Conservation (phyloP, 352 stramenopile species). For the Globisporangium cederbergense region DNA sequence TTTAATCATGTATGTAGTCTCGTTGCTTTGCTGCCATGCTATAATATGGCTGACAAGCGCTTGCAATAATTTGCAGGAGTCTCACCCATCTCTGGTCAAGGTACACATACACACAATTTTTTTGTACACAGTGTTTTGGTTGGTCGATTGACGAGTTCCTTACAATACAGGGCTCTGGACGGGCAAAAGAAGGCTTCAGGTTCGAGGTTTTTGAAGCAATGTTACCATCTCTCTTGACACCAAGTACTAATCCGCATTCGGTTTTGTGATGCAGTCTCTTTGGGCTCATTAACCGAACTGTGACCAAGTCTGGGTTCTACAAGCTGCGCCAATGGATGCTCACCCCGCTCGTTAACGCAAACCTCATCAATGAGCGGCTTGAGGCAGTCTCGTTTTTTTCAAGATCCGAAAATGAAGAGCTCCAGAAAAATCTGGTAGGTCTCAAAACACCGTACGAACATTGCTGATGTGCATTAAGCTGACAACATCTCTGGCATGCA, state of each 20-base stretch:
- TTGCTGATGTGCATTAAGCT: neutral
- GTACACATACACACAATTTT: slow-evolving; percentile 19
- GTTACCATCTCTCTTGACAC: neutral
- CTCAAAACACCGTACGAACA: neutral
- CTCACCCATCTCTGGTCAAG: slow-evolving; percentile 76
- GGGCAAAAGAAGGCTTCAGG: slow-evolving; percentile 85
- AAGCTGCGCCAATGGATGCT: slow-evolving; percentile 82
- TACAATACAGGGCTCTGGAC: slow-evolving; percentile 42
- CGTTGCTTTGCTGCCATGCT: neutral
- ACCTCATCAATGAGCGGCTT: slow-evolving; percentile 51
- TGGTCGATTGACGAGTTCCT: slow-evolving; percentile 5
- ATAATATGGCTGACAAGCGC: neutral
- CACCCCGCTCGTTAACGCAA: slow-evolving; percentile 47
- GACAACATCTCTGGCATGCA: slow-evolving; percentile 21
- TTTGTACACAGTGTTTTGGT: neutral
- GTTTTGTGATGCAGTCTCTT: slow-evolving; percentile 45
- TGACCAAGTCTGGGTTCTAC: slow-evolving; percentile 59
- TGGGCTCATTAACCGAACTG: slow-evolving; percentile 72
- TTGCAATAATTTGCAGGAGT: slow-evolving; percentile 39
- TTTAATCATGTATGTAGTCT: slow-evolving; percentile 59
- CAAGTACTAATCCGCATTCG: neutral
- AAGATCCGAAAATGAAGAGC: slow-evolving; percentile 43
- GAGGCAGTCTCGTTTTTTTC: slow-evolving; percentile 60
- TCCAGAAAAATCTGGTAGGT: slow-evolving; percentile 54
- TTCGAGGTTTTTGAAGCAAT: slow-evolving; percentile 13